Percentiles rank a stretch among this genome's conserved stretches.
Evolutionary conservation across 495 filamentous ascomycete genomes (phyloP).

Genomic region (Daldinia loculata): DNA sequence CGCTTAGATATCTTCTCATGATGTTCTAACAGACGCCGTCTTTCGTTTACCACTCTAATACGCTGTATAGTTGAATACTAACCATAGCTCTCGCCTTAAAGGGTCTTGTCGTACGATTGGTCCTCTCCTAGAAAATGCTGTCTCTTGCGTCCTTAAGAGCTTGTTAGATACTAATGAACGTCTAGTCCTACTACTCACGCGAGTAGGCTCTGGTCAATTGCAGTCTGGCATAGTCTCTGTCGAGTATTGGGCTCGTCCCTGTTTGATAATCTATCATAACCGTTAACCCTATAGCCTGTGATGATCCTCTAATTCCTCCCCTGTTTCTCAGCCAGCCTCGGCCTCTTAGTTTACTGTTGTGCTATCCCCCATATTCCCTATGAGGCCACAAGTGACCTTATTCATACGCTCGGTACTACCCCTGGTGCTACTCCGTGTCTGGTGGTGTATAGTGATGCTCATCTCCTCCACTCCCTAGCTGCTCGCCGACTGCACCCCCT

Average conservation of each 20-base stretch:
- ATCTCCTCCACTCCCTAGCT: neutral
- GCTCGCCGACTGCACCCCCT: too few species aligned
- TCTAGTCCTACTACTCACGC: neutral
- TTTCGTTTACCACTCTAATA: neutral
- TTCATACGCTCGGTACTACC: neutral
- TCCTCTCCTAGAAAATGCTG: neutral
- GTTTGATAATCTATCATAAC: neutral
- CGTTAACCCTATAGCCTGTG: neutral
- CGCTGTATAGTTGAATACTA: neutral
- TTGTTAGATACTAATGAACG: neutral
- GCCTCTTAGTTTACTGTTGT: neutral
- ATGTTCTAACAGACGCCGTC: neutral
- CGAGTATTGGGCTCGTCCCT: neutral
- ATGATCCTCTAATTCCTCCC: neutral
- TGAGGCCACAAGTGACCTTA: neutral
- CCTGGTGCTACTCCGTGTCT: neutral
- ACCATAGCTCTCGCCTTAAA: neutral
- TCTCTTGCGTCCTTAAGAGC: neutral
- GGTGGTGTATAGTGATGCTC: neutral
- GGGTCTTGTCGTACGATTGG: neutral
- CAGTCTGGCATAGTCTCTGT: neutral
- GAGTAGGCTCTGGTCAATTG: neutral
- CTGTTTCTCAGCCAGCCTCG: neutral
- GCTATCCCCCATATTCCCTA: neutral
- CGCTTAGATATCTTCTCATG: neutral